phyloP scores from a whole-genome alignment of 352 stramenopile species.

The Phytophthora citricola region DNA sequence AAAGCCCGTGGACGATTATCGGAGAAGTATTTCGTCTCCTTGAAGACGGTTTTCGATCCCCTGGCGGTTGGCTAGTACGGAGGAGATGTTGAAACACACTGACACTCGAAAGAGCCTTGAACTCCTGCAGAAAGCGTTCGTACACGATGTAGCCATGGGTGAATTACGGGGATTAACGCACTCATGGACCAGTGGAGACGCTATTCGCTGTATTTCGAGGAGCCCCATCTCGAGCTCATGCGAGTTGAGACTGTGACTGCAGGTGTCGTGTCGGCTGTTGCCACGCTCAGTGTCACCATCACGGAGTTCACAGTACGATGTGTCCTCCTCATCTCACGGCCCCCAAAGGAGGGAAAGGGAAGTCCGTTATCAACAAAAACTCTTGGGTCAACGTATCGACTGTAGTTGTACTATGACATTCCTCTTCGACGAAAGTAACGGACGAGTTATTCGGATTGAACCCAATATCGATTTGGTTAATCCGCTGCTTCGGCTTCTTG shows the following conservation, averaged over 20 bases:
- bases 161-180: conserved; percentile 12
- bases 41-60: conserved; percentile 22
- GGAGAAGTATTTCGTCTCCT: conserved; percentile 24
- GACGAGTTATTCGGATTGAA: conserved; percentile 13
- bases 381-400: conserved; percentile 15
- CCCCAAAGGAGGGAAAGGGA: conserved; percentile 1
- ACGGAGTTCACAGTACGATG: conserved; percentile 16
- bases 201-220: conserved; percentile 30
- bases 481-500: conserved; percentile 15
- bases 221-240: conserved; percentile 13
- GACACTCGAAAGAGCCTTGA: conserved; percentile 6
- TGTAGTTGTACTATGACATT: conserved; percentile 22
- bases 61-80: conserved; percentile 11
- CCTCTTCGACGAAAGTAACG: conserved; percentile 12
- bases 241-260: conserved; percentile 9
- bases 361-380: conserved; percentile 3
- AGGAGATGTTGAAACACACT: conserved; percentile 17
- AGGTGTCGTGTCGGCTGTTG: conserved; percentile 14
- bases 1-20: conserved; percentile 25
- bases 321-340: conserved; percentile 11
- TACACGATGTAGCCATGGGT: conserved; percentile 16
- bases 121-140: conserved; percentile 18
- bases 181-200: conserved; percentile 29
- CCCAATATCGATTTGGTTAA: conserved; percentile 14
- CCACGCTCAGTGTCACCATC: conserved; percentile 17